Conservation (phyloP, 1,139 yeast genomes). For the Hansenula anomala region DNA sequence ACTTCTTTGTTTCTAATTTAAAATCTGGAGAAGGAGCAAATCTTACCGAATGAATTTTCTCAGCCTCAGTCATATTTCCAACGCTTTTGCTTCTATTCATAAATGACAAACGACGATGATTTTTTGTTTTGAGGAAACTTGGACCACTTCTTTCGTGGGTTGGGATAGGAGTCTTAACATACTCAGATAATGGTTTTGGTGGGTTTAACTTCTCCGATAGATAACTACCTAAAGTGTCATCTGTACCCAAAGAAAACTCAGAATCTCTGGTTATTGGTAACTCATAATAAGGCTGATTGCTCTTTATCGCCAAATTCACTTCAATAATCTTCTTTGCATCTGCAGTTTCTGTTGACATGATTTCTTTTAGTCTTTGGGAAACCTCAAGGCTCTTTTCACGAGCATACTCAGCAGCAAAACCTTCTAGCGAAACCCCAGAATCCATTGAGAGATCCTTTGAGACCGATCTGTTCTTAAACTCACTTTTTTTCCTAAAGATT, state of each 20-base stretch:
- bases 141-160: constrained; percentile 3
- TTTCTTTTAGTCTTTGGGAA: constrained; percentile 5
- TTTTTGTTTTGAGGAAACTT: neutral
- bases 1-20: too few relatives aligned
- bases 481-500: constrained; percentile 3
- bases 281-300: too few relatives aligned
- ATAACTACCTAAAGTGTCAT: constrained; percentile 2
- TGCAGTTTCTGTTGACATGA: constrained; percentile 5
- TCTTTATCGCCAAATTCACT: too few relatives aligned
- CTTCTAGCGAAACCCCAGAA: constrained; percentile 9
- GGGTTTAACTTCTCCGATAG: constrained; percentile 1
- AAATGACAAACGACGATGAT: neutral
- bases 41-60: constrained; percentile 3
- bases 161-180: constrained; percentile 10
- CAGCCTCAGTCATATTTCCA: neutral
- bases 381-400: constrained; percentile 3
- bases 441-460: constrained; percentile 6
- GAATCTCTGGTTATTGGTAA: constrained; percentile 2
- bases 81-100: constrained; percentile 2
- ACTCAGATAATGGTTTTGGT: constrained; percentile 3
- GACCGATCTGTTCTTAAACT: neutral
- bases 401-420: constrained; percentile 8
- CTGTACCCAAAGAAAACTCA: neutral
- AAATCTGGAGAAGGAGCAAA: constrained; percentile 9
- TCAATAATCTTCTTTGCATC: constrained; percentile 7